Evolutionary conservation across 169 alveolate genomes (phyloP).

Genomic region (Eimeria falciformis): DNA sequence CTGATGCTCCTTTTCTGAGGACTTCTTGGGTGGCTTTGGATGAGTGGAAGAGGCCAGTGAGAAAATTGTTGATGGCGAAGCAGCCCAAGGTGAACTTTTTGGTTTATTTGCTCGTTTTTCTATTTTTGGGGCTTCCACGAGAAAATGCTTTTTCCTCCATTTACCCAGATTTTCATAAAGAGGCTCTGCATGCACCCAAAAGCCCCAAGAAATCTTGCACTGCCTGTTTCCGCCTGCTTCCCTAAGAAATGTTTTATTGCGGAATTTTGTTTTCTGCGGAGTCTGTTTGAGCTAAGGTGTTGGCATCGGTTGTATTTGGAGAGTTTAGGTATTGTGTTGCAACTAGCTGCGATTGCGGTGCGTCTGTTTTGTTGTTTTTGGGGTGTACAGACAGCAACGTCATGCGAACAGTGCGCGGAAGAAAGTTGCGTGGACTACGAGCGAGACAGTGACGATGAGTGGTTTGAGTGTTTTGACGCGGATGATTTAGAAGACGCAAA

Average conservation of each 20-base stretch:
- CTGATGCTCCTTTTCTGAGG: constrained; percentile 57
- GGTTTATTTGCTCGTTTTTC: not conserved
- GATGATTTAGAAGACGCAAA: constrained; percentile 63
- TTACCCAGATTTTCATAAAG: no score
- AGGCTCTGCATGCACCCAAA: no score
- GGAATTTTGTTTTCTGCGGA: no score
- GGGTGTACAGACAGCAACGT: not conserved
- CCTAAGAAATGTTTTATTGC: no score
- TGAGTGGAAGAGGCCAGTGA: constrained; percentile 72
- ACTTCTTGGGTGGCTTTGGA: constrained; percentile 52
- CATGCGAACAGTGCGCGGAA: constrained; percentile 65
- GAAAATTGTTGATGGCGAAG: constrained; percentile 59
- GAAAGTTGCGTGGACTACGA: constrained; percentile 71
- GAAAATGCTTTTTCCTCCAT: no score
- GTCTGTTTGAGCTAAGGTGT: not conserved
- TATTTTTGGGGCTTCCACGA: no score
- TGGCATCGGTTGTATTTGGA: not conserved
- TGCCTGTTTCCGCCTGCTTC: no score
- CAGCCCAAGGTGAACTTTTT: constrained; percentile 42
- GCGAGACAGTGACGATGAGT: constrained; percentile 72
- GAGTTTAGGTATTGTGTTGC: not conserved
- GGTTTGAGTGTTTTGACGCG: constrained; percentile 68
- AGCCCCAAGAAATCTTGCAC: no score
- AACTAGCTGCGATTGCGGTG: not conserved
- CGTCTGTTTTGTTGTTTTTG: not conserved